These are phyloP conservation scores for Lactifluus hygrophoroides DNA, from an alignment of 768 basidiomycete genomes.

Conservation along the genomic window DNA sequence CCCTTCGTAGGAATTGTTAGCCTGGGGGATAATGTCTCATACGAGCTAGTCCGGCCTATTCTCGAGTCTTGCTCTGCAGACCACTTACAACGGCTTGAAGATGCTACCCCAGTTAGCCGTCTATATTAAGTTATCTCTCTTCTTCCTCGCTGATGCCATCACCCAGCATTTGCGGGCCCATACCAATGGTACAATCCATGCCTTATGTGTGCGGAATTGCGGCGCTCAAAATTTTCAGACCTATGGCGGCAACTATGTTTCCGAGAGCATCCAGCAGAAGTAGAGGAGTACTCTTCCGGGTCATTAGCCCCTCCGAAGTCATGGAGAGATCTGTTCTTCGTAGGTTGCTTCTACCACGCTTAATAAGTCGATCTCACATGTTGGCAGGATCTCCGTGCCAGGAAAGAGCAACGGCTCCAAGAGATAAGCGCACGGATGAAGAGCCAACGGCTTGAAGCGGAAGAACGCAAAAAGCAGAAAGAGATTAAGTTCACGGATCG, in stretches of 20 bases:
- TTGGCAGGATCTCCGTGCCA: slow-evolving; percentile 33
- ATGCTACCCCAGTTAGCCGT: slow-evolving; percentile 54
- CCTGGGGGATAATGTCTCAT: slow-evolving; percentile 56
- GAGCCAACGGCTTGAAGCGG: slow-evolving; percentile 57
- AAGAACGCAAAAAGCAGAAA: slow-evolving; percentile 67
- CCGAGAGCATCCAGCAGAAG: slow-evolving; percentile 3
- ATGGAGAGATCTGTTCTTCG: slow-evolving; percentile 19
- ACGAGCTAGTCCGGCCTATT: slow-evolving; percentile 61
- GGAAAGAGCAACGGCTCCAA: slow-evolving; percentile 57
- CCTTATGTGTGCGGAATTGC: not conserved
- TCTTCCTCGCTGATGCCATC: not conserved
- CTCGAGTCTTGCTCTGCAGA: slow-evolving; percentile 66
- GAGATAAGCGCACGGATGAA: slow-evolving; percentile 54
- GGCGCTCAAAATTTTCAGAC: slow-evolving; percentile 11
- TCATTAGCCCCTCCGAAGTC: not conserved
- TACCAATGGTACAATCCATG: slow-evolving; percentile 18
- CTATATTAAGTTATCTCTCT: not conserved
- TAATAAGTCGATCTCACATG: slow-evolving; percentile 8
- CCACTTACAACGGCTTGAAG: slow-evolving; percentile 60
- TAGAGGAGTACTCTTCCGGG: slow-evolving; percentile 6
- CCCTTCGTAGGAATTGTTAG: slow-evolving; percentile 45
- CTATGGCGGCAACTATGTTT: slow-evolving; percentile 20
- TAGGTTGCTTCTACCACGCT: slow-evolving; percentile 11
- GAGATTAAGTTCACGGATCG: slow-evolving; percentile 69
- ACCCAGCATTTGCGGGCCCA: slow-evolving; percentile 16